phyloP scores from a whole-genome alignment of 495 filamentous ascomycete genomes.

The Penicillium steckii region DNA sequence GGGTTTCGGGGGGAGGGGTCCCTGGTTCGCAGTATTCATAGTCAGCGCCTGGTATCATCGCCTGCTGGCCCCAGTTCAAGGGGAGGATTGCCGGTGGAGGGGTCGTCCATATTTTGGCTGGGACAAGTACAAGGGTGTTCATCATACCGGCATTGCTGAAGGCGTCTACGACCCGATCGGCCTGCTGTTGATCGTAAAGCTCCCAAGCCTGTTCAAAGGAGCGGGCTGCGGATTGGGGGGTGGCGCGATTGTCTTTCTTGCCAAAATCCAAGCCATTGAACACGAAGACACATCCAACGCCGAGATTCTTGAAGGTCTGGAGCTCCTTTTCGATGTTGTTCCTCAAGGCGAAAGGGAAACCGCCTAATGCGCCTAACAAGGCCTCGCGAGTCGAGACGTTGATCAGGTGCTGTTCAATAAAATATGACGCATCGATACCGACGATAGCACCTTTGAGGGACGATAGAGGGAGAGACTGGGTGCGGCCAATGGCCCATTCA shows the following conservation, averaged over 20 bases:
- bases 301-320: constrained; percentile 58
- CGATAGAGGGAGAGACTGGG: constrained; percentile 56
- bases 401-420: constrained; percentile 72
- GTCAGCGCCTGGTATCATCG: constrained; percentile 1
- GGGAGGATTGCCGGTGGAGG: neutral
- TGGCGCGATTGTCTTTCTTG: constrained; percentile 61
- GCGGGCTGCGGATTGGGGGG: constrained; percentile 42
- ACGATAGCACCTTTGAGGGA: constrained; percentile 69
- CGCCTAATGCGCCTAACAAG: constrained; percentile 84
- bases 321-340: constrained; percentile 72
- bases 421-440: constrained; percentile 88
- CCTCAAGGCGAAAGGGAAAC: constrained; percentile 76
- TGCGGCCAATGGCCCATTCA: constrained; percentile 52
- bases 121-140: neutral
- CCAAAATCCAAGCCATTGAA: constrained; percentile 83
- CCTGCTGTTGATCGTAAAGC: constrained; percentile 77
- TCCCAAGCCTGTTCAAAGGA: constrained; percentile 71
- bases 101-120: constrained; percentile 1
- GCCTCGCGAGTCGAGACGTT: constrained; percentile 71
- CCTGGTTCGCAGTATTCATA: constrained; percentile 31
- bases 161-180: constrained; percentile 72
- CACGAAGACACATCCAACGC: constrained; percentile 73
- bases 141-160: constrained; percentile 79
- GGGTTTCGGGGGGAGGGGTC: constrained; percentile 54
- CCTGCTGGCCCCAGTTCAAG: constrained; percentile 18